A percentile compares a stretch with the other conserved stretches of the same genome.
Conservation (phyloP, 23 red algal species). For the Gracilaria vermiculophylla region DNA sequence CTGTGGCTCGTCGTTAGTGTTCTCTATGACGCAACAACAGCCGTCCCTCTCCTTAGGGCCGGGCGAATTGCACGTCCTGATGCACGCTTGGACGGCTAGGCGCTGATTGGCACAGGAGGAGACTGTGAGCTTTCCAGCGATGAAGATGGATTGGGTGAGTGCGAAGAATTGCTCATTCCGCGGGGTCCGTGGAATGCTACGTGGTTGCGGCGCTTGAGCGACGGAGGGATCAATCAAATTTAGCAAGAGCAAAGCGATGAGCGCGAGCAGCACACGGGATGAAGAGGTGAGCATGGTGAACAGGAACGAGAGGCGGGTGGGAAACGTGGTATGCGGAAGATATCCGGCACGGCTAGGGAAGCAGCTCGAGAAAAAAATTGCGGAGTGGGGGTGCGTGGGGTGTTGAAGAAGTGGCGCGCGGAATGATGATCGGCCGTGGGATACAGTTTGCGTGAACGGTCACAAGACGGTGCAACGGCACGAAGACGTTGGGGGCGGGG, state of each 20-base stretch:
- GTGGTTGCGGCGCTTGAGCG: not conserved
- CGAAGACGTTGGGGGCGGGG: no score
- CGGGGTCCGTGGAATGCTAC: slow-evolving; percentile 9
- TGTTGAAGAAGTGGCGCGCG: not conserved
- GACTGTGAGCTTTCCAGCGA: not conserved
- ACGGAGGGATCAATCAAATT: no score
- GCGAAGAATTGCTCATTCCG: slow-evolving; percentile 13
- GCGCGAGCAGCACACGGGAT: not conserved
- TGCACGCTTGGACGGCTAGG: not conserved
- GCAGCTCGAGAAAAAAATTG: no score
- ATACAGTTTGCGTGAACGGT: not conserved
- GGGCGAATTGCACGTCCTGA: slow-evolving; percentile 1
- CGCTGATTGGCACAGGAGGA: not conserved
- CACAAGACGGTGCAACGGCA: no score
- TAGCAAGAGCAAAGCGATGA: not conserved
- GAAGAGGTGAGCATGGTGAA: not conserved
- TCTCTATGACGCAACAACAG: slow-evolving; percentile 18
- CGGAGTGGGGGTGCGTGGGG: no score
- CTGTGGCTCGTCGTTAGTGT: not conserved
- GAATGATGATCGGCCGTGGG: not conserved
- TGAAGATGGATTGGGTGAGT: not conserved
- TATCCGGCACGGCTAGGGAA: not conserved
- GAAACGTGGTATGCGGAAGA: slow-evolving; percentile 15
- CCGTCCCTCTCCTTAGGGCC: not conserved
- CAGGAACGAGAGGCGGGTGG: not conserved